Base-by-base conservation (phyloP, 352 stramenopile genomes). In the Thraustochytrium striatum region DNA sequence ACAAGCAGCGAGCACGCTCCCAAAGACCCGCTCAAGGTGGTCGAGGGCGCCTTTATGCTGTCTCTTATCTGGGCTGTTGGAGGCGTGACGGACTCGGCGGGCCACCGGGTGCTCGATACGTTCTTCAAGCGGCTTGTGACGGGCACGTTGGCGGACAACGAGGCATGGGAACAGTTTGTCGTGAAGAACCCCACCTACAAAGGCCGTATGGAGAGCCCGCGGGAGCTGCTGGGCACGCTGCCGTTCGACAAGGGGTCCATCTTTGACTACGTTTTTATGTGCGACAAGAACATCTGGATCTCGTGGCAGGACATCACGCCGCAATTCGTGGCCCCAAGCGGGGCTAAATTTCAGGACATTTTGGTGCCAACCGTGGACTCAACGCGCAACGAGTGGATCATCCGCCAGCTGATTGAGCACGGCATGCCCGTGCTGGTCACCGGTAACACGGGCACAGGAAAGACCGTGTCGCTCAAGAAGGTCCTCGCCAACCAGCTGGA, bases 301-400 rank as follows among this genome's bases (percentile, higher is more conserved):
- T 16, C 58, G 9, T 72, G 58, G 62, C n/a, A 73, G 30, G 72
- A 81, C 25, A 79, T 81, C 28, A 81, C 57, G 25, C 72, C 57
- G 30, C 35, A 32, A 5, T 72, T 81, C 33, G 50, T 72, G 43
- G 50, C 83, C 90, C 92, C 3, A 85, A 87, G 33, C 90, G 92
- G 13, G 96, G 97, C 83, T 88, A 89, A 73, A 68, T 98, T 97
- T 79, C 92, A 92, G 8, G 89, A 90, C 2, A 94, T 98, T 86
- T 86, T 98, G 19, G 94, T 98, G 0, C 94, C 94, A 0, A 98
- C 94, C 0, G 87, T 93, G 78, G 94, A 98, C 75, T 98, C 94
- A 1, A 96, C 91, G 30, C 89, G 92, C 0, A 98, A 97, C 78
- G 89, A 90, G 44, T 97, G 92, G 79, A 72, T 98, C 11, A 89